Base-by-base conservation (phyloP, 2,329 filamentous ascomycete genomes). In the Xylariaceae sp. region DNA sequence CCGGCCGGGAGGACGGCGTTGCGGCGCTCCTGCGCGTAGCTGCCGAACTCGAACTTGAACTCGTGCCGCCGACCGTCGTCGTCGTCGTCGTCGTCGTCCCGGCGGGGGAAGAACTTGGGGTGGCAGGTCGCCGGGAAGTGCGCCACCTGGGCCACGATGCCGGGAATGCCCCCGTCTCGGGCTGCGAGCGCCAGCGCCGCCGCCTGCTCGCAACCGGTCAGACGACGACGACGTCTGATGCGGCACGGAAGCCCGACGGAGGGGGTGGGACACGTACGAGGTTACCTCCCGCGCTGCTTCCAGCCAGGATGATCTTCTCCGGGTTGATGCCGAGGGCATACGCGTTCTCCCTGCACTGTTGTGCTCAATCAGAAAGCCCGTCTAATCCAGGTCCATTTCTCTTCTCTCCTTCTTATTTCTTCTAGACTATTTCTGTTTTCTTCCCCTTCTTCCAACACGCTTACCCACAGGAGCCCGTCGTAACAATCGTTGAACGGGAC, bases 231-330 rank as follows among this genome's bases (percentile, higher is more conserved):
- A n/a, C n/a, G n/a, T n/a, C n/a, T n/a, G n/a, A n/a, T n/a, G n/a
- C n/a, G n/a, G n/a, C n/a, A n/a, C n/a, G n/a, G n/a, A n/a, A n/a
- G n/a, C 8, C 17, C n/a, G 13, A 6, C 13, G 15, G 27, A 13
- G 9, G 23, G 12, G 15, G 15, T 10, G 9, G 12, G 31, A 8
- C 15, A 39, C 52, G 55, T 7, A 61, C 62, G 4, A 71, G 49
- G 30, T 70, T 71, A 4, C 60, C 67, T 18, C 68, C 68, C 1
- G 67, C 67, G 27, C 67, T 70, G 25, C 68, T 65, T 10, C 68
- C 68, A 0, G 64, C 63, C 12, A 71, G 40, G 21, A 70, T 59
- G 5, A 72, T 53, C 12, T 51, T 56, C 27, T 58, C 51, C 0
- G 55, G 45, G 38, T 61, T 39, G 18, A 51, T 44, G n/a, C 52